Evolutionary conservation across 2,329 filamentous ascomycete species (phyloP).

Genomic region (Massarina eburnea): DNA sequence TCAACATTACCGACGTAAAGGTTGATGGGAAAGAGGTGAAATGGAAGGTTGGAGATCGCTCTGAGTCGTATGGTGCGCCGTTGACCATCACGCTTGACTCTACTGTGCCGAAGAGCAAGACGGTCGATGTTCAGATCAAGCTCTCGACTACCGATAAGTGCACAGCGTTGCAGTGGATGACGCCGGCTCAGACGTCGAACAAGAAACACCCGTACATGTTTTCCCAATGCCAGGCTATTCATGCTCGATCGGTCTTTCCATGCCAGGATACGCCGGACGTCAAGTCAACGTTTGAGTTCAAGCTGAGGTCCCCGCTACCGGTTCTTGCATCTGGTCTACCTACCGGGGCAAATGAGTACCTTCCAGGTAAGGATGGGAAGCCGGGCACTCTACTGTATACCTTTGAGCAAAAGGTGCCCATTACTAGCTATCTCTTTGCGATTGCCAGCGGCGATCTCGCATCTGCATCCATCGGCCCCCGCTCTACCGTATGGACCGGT

Average conservation of each 20-base stretch:
- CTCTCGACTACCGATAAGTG: conserved; percentile 83
- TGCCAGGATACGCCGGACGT: conserved; percentile 98
- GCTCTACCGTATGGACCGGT: conserved; percentile 81
- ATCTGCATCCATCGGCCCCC: conserved; percentile 80
- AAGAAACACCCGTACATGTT: conserved; percentile 98
- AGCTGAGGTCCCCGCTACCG: conserved; percentile 79
- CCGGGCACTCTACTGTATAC: conserved; percentile 67
- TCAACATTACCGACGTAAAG: conserved; percentile 72
- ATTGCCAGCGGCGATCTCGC: conserved; percentile 82
- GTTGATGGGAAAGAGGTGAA: conserved; percentile 65
- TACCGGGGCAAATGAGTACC: conserved; percentile 54
- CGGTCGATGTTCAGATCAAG: conserved; percentile 49
- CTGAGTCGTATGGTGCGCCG: conserved; percentile 74
- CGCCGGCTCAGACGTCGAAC: conserved; percentile 89
- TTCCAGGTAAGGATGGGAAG: conserved; percentile 56
- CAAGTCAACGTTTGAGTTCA: conserved; percentile 92
- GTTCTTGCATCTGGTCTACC: conserved; percentile 89
- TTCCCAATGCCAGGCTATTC: conserved; percentile 95
- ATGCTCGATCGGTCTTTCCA: conserved; percentile 89
- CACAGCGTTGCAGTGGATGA: conserved; percentile 94
- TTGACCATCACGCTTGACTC: conserved; percentile 61
- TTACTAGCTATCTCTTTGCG: conserved; percentile 94
- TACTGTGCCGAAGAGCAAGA: conserved; percentile 49
- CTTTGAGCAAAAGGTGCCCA: conserved; percentile 89
- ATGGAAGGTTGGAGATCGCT: conserved; percentile 70